These are phyloP conservation scores for Kondoa subrosea DNA, from an alignment of 768 basidiomycete species.

Conservation along the genomic window DNA sequence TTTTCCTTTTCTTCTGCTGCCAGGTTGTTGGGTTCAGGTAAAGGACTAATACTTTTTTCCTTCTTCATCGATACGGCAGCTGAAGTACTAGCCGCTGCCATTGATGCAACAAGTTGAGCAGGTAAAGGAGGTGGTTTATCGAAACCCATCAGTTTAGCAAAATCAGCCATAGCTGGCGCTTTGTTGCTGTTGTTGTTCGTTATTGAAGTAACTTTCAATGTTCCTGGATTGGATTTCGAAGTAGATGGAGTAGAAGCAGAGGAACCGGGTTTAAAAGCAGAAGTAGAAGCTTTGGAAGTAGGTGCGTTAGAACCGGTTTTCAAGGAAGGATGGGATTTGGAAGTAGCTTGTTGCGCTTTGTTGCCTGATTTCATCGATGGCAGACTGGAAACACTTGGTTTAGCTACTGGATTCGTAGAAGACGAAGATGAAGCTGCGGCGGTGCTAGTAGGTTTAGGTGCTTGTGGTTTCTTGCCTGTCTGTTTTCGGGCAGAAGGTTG, in stretches of 20 bases:
- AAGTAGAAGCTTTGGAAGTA: not conserved
- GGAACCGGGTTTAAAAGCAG: too few species aligned
- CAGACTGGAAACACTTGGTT: too few species aligned
- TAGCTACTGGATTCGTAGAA: not conserved
- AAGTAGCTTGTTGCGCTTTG: not conserved
- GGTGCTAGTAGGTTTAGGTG: too few species aligned
- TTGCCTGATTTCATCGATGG: not conserved
- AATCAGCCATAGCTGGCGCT: not conserved
- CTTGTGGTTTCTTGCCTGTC: too few species aligned
- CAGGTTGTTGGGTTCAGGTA: not conserved
- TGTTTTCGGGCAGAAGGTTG: too few species aligned
- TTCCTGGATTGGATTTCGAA: not conserved
- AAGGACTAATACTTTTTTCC: not conserved
- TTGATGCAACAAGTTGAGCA: not conserved
- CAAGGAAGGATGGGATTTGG: not conserved
- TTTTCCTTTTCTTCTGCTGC: not conserved
- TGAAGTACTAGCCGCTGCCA: not conserved
- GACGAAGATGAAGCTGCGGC: not conserved
- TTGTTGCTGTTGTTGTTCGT: not conserved
- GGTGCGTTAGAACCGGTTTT: not conserved
- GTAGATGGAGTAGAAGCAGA: too few species aligned
- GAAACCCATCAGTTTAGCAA: not conserved
- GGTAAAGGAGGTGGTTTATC: not conserved
- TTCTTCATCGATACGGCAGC: not conserved
- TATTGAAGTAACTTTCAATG: not conserved